Evolutionary conservation across 2,329 filamentous ascomycete genomes (phyloP), one percentile per base, ranked within the genome.

Genomic region (Chrysoporthe cubensis): DNA sequence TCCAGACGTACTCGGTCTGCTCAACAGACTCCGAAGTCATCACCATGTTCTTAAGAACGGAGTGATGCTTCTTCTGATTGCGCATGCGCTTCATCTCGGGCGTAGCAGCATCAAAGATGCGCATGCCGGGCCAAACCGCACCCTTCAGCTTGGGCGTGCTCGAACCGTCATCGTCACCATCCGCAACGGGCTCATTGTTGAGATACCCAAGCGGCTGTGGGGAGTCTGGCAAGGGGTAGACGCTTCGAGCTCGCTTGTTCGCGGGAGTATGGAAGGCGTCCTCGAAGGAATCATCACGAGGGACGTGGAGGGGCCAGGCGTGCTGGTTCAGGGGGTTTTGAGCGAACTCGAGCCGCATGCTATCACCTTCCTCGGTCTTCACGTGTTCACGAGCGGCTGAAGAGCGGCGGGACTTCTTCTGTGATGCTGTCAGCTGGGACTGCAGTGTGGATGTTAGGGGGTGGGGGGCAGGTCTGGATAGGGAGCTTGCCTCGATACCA

Each of bases 41-140:
- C 72, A 89, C 84, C 78, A 95, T 88, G 68, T 87, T 85, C 66
- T 87, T 82, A 32, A 93, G 80, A n/a, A 93, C 88, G 0, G 88
- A 89, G n/a, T 82, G 84, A 65, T 90, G 87, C 77, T 95, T 95
- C 73, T 90, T 88, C 78, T 95, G 92, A 75, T 94, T 94, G 63
- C 92, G 84, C 79, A 88, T 92, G 58, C 89, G 85, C 73, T 88
- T 90, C 84, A 91, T 90, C 69, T 90, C 87, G 18, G 88, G 85
- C 4, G 90, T 91, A 4, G 92, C 92, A 64, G 92, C 88, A 77
- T 95, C 92, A 75, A 94, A 94, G n/a, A 93, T 84, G 64, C 87
- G 86, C 91, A 94, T 94, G 21, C 92, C 92, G 2, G 90, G 89
- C 84, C 89, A 93, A 59, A 88, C 81, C n/a, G 90, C 81, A 2